Conservation (phyloP, 768 basidiomycete genomes). For the Dacryopinax primogenitus region DNA sequence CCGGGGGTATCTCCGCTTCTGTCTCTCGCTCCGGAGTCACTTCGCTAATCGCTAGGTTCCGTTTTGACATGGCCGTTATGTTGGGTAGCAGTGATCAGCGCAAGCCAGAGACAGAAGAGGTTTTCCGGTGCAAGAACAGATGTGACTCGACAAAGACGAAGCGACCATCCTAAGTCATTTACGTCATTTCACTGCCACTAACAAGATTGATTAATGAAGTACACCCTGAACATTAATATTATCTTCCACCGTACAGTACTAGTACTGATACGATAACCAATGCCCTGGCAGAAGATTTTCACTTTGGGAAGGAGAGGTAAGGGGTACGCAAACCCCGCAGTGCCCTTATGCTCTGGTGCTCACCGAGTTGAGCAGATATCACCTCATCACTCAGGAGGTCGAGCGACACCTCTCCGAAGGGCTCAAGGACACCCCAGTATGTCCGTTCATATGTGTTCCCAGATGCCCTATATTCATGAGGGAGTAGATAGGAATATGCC, state of each 20-base stretch:
- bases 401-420: slow-evolving; percentile 53
- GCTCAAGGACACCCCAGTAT: slow-evolving; percentile 51
- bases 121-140: too few relatives aligned
- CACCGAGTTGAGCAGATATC: slow-evolving; percentile 34
- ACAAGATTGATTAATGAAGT: too few relatives aligned
- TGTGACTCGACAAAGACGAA: too few relatives aligned
- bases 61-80: neutral
- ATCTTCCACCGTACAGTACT: too few relatives aligned
- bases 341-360: neutral
- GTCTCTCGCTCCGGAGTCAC: neutral
- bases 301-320: slow-evolving; percentile 40
- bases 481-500: slow-evolving; percentile 66
- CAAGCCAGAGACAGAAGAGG: neutral
- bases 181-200: too few relatives aligned
- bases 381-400: slow-evolving; percentile 74
- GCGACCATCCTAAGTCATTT: too few relatives aligned
- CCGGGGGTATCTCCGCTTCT: neutral
- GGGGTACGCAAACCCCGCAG: slow-evolving; percentile 41
- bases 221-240: too few relatives aligned
- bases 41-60: neutral
- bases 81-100: neutral
- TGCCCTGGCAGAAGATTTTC: slow-evolving; percentile 89
- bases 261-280: slow-evolving; percentile 23
- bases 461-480: neutral
- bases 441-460: slow-evolving; percentile 12